These are phyloP conservation scores for Calcarisporium arbuscula DNA, from an alignment of 2,329 filamentous ascomycete genomes.

Conservation along the genomic window DNA sequence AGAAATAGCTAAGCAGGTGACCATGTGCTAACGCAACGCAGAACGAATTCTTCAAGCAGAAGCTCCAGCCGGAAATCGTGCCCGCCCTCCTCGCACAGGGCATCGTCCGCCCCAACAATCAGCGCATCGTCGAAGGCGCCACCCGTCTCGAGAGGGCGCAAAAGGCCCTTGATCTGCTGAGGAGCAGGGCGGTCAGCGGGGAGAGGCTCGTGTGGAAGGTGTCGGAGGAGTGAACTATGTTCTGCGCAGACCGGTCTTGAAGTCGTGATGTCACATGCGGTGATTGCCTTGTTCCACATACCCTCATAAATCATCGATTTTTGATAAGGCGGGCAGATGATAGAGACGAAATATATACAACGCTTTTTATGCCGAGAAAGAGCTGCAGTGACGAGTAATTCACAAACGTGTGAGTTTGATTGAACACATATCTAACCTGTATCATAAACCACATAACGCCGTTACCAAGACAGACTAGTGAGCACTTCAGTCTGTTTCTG, in stretches of 20 bases:
- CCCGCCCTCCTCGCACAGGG: constrained; percentile 36
- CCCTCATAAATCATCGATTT: no score
- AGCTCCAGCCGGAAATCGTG: constrained; percentile 49
- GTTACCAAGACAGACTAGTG: no score
- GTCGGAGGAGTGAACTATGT: constrained; percentile 3
- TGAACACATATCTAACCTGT: no score
- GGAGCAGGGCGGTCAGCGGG: constrained; percentile 31
- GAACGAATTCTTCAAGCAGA: constrained; percentile 50
- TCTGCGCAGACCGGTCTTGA: no score
- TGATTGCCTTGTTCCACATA: no score
- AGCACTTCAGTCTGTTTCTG: background rate
- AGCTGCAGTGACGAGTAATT: no score
- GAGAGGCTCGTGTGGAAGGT: constrained; percentile 34
- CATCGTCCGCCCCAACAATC: constrained; percentile 33
- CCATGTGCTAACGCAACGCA: constrained; percentile 18
- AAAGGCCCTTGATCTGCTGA: constrained; percentile 27
- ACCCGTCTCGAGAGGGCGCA: constrained; percentile 31
- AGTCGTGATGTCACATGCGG: no score
- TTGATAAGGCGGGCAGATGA: no score
- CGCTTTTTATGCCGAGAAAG: background rate
- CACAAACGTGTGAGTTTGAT: no score
- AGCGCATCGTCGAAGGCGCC: constrained; percentile 33
- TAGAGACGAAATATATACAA: background rate
- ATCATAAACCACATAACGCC: no score
- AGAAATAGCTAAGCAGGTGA: constrained; percentile 9